Percentiles rank a stretch among this genome's conserved stretches.
Conservation (phyloP, 106 monocot species). For the Dioscorea alata region DNA sequence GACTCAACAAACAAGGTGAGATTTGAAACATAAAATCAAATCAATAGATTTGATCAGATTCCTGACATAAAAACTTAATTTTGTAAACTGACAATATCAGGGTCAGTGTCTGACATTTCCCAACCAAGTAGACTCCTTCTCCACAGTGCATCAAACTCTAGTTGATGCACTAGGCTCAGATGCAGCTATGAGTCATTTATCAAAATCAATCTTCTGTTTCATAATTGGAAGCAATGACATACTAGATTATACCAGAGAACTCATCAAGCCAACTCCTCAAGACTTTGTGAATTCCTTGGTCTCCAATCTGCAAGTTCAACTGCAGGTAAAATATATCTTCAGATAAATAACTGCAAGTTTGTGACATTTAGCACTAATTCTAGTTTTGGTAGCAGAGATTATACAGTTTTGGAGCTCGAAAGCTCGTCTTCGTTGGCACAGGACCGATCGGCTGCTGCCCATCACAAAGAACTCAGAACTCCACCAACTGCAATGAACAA, state of each 20-base stretch:
- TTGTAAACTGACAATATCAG: not conserved
- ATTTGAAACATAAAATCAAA: not conserved
- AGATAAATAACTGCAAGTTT: no score
- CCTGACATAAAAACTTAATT: not conserved
- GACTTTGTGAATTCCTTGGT: not conserved
- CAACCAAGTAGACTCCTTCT: not conserved
- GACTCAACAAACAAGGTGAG: slow-evolving; percentile 51
- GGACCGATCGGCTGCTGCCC: slow-evolving; percentile 81
- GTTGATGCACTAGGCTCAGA: not conserved
- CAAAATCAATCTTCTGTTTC: slow-evolving; percentile 51
- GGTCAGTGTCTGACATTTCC: not conserved
- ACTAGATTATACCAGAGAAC: slow-evolving; percentile 19
- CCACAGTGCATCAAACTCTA: not conserved
- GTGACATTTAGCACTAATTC: no score
- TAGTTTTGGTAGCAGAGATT: slow-evolving; percentile 32
- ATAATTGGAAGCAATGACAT: slow-evolving; percentile 82
- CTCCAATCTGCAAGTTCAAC: not conserved
- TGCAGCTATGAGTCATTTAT: slow-evolving; percentile 1
- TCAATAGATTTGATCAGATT: not conserved
- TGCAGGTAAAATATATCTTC: no score
- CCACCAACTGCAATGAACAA: slow-evolving; percentile 32
- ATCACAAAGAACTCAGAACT: slow-evolving; percentile 31
- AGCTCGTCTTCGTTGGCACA: slow-evolving; percentile 47
- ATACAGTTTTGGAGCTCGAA: slow-evolving; percentile 77
- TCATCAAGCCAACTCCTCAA: slow-evolving; percentile 1